Conservation (phyloP, 208 protist species). For the Leishmania arabica region DNA sequence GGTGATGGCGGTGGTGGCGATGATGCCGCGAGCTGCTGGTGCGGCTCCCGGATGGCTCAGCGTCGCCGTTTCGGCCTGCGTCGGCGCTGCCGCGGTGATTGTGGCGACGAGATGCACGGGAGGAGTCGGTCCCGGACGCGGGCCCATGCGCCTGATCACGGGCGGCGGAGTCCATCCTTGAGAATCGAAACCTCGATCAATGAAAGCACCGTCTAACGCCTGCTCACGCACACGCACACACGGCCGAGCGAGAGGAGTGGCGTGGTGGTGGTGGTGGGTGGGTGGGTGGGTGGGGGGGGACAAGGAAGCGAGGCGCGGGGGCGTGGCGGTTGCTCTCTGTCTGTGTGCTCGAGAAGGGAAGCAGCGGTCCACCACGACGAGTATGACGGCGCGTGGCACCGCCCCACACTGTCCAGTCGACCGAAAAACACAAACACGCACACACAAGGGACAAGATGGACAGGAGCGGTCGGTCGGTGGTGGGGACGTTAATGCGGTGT, state of each 20-base stretch:
- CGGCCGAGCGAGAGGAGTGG: not conserved
- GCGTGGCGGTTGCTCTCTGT: too few species aligned
- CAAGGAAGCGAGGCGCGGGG: not conserved
- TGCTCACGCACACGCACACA: not conserved
- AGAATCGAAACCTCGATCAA: not conserved
- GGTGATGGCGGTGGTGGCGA: constrained; percentile 13
- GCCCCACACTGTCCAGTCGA: too few species aligned
- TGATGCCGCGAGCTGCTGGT: not conserved
- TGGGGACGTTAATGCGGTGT: too few species aligned
- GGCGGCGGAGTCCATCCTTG: not conserved
- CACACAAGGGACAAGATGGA: too few species aligned
- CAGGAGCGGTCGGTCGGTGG: too few species aligned
- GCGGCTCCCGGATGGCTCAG: not conserved
- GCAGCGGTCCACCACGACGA: too few species aligned
- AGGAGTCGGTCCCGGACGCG: constrained; percentile 1
- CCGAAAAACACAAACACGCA: too few species aligned
- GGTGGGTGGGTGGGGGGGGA: not conserved
- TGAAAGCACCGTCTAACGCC: not conserved
- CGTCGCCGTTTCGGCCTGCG: not conserved
- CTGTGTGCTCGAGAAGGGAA: too few species aligned
- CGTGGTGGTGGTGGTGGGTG: not conserved
- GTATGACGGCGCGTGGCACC: too few species aligned
- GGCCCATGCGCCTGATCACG: not conserved
- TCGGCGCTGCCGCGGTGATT: not conserved
- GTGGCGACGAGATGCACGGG: not conserved